Evolutionary conservation across 768 basidiomycete genomes (phyloP).

Genomic region (Fistulinella prunicolor): DNA sequence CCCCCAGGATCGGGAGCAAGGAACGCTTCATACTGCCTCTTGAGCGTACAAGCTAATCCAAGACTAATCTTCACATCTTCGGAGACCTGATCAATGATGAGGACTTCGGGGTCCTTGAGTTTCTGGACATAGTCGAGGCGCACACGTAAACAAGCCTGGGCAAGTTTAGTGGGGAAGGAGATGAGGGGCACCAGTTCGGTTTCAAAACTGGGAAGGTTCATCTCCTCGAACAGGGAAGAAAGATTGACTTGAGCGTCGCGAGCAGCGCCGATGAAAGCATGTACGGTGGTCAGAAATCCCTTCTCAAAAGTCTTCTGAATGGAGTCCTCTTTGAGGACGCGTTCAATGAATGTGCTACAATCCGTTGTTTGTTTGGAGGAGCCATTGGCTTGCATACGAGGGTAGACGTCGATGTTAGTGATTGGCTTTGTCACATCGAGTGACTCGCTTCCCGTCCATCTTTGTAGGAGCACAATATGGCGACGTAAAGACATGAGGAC

Average conservation of each 20-base stretch:
- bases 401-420: constrained; percentile 53
- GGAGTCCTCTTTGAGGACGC: constrained; percentile 93
- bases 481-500: constrained; percentile 80
- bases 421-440: constrained; percentile 84
- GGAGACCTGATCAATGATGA: constrained; percentile 92
- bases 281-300: constrained; percentile 82
- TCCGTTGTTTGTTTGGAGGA: constrained; percentile 50
- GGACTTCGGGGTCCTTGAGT: constrained; percentile 80
- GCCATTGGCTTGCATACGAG: constrained; percentile 30
- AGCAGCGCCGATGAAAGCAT: constrained; percentile 79
- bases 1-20: constrained; percentile 81
- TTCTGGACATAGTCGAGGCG: constrained; percentile 87
- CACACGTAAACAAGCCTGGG: constrained; percentile 86
- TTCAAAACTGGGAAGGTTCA: constrained; percentile 91
- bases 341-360: constrained; percentile 87
- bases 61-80: constrained; percentile 91
- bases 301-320: constrained; percentile 93
- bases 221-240: constrained; percentile 69
- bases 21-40: constrained; percentile 92
- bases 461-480: constrained; percentile 75
- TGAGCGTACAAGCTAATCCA: constrained; percentile 90
- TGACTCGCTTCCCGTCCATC: constrained; percentile 92
- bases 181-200: constrained; percentile 87
- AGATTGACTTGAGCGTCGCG: constrained; percentile 85
- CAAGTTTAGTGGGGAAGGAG: constrained; percentile 93